Evolutionary conservation across 2,329 filamentous ascomycete species (phyloP).

Genomic region (Macrophomina tecta): DNA sequence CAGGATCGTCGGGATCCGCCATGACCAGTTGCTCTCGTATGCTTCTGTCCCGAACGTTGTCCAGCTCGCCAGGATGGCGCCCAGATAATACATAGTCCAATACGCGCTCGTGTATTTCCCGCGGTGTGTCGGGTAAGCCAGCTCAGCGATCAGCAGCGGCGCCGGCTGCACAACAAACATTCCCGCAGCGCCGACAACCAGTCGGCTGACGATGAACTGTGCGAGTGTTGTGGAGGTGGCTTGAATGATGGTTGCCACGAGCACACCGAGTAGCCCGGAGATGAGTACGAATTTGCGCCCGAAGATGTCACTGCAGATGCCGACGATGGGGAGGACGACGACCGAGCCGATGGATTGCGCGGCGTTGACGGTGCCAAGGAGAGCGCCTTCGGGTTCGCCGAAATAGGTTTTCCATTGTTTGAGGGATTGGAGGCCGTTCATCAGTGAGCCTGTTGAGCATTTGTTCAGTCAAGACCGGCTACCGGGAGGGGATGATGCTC

Average conservation of each 20-base stretch:
- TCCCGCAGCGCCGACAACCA: constrained; percentile 31
- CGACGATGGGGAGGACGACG: constrained; percentile 26
- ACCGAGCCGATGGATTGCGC: constrained; percentile 29
- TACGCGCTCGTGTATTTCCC: constrained; percentile 37
- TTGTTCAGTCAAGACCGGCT: background rate
- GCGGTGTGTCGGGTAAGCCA: constrained; percentile 40
- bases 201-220: constrained; percentile 30
- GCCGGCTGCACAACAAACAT: constrained; percentile 36
- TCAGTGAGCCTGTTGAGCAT: constrained; percentile 23
- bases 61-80: constrained; percentile 55
- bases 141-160: constrained; percentile 38
- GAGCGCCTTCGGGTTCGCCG: constrained; percentile 30
- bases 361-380: constrained; percentile 32
- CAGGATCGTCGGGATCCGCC: constrained; percentile 59
- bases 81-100: constrained; percentile 34
- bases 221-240: constrained; percentile 25
- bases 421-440: constrained; percentile 33
- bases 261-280: constrained; percentile 24
- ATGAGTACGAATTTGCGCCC: constrained; percentile 27
- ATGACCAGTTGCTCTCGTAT: constrained; percentile 52
- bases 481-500: no score
- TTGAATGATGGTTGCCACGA: constrained; percentile 30
- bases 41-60: constrained; percentile 53
- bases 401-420: constrained; percentile 31
- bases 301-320: constrained; percentile 26